Conservation (phyloP, 228 moss, liverwort and hornwort genomes). For the Sphagnum magellanicum region DNA sequence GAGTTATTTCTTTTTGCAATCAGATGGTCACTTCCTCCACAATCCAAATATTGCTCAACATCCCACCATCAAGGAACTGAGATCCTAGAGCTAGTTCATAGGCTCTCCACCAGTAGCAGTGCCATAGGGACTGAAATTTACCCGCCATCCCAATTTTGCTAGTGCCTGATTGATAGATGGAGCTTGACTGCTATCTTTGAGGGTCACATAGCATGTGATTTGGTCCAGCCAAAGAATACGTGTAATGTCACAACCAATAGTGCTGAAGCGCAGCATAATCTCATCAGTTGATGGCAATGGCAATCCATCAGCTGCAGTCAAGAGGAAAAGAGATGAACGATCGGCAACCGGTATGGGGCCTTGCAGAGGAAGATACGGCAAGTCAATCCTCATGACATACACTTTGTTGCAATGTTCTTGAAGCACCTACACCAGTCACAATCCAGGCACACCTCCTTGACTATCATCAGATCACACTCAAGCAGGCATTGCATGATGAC, state of each 20-base stretch:
- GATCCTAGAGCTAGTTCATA: constrained; percentile 16
- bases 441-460: too few relatives aligned
- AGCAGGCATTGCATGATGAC: too few relatives aligned
- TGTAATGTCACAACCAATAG: constrained; percentile 22
- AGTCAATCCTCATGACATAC: constrained; percentile 35
- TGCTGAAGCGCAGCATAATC: constrained; percentile 28
- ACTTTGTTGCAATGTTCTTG: constrained; percentile 30
- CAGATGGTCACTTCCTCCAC: too few relatives aligned
- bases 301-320: constrained; percentile 28
- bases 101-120: constrained; percentile 36
- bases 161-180: constrained; percentile 18
- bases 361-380: constrained; percentile 39
- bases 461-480: too few relatives aligned
- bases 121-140: constrained; percentile 33
- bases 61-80: background rate
- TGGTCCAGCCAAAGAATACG: constrained; percentile 43
- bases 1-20: too few relatives aligned
- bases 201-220: constrained; percentile 41
- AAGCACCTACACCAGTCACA: constrained; percentile 18
- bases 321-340: constrained; percentile 36
- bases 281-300: constrained; percentile 51
- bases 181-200: constrained; percentile 27
- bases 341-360: constrained; percentile 41
- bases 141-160: constrained; percentile 22
- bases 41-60: too few relatives aligned